Evolutionary conservation across 306 rosid genomes (phyloP).

Genomic region (Dryas octopetala): DNA sequence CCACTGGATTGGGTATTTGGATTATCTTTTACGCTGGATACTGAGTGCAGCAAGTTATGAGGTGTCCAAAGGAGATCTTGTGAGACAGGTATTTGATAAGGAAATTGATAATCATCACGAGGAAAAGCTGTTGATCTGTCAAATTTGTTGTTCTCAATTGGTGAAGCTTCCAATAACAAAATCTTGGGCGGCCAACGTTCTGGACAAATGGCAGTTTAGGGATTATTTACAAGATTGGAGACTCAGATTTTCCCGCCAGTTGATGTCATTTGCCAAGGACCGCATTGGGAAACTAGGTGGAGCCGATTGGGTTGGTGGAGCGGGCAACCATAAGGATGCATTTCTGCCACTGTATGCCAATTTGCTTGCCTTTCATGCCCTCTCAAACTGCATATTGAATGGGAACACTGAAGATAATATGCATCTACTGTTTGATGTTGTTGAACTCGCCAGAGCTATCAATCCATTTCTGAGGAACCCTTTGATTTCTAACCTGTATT

Average conservation of each 20-base stretch:
- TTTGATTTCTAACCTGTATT: slow-evolving; percentile 59
- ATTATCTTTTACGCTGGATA: slow-evolving; percentile 58
- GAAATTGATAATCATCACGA: slow-evolving; percentile 95
- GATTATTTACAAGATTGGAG: slow-evolving; percentile 56
- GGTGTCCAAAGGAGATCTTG: slow-evolving; percentile 63
- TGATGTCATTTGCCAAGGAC: slow-evolving; percentile 56
- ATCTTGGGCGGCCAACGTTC: slow-evolving; percentile 30
- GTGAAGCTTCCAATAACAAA: slow-evolving; percentile 59
- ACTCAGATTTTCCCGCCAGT: slow-evolving; percentile 50
- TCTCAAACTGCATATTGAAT: slow-evolving; percentile 63
- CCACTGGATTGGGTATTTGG: slow-evolving; percentile 76
- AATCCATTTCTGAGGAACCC: slow-evolving; percentile 72
- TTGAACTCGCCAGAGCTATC: slow-evolving; percentile 57
- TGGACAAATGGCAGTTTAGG: slow-evolving; percentile 40
- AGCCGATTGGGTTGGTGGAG: slow-evolving; percentile 85
- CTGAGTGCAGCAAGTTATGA: slow-evolving; percentile 46
- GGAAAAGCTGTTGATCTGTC: slow-evolving; percentile 84
- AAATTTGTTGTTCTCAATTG: slow-evolving; percentile 76
- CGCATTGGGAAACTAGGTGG: slow-evolving; percentile 46
- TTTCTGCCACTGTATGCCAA: slow-evolving; percentile 78
- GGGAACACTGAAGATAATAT: slow-evolving; percentile 32
- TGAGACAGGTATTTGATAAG: slow-evolving; percentile 87
- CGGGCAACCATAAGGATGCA: slow-evolving; percentile 93
- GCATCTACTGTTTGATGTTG: slow-evolving; percentile 40
- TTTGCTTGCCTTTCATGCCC: slow-evolving; percentile 71